These are phyloP conservation scores for Osmanthus fragrans DNA, from an alignment of 257 asterid genomes.

Conservation along the genomic window DNA sequence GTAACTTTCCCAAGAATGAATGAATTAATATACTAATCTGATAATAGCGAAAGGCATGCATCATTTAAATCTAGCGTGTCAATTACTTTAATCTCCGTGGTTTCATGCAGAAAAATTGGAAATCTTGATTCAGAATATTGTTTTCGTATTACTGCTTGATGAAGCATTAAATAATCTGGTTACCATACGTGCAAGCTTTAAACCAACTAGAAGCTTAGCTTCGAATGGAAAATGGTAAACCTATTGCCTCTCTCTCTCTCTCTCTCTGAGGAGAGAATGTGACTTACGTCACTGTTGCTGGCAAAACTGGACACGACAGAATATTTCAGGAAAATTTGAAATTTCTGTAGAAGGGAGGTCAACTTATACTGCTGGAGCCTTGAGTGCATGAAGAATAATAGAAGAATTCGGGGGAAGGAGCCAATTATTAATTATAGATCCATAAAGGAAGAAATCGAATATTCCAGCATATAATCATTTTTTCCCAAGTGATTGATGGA, in stretches of 20 bases:
- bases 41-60: background rate
- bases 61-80: conserved; percentile 16
- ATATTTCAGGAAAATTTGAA: background rate
- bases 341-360: background rate
- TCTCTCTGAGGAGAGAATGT: background rate
- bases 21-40: background rate
- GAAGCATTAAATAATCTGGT: conserved; percentile 28
- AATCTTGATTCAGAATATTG: conserved; percentile 27
- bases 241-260: background rate
- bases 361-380: background rate
- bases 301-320: background rate
- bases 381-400: conserved; percentile 28
- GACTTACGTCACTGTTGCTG: background rate
- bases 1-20: too few relatives aligned
- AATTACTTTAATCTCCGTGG: conserved; percentile 23
- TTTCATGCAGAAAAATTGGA: conserved; percentile 29
- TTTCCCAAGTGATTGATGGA: background rate
- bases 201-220: conserved; percentile 36
- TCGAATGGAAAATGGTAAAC: conserved; percentile 30
- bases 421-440: conserved; percentile 20
- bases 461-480: conserved; percentile 32
- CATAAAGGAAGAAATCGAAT: conserved; percentile 29
- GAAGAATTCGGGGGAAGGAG: conserved; percentile 16
- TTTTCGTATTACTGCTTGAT: conserved; percentile 25
- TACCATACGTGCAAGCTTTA: conserved; percentile 56